Evolutionary conservation across 805 yeast species (phyloP).

Genomic region (Wickerhamomyces chambardii): DNA sequence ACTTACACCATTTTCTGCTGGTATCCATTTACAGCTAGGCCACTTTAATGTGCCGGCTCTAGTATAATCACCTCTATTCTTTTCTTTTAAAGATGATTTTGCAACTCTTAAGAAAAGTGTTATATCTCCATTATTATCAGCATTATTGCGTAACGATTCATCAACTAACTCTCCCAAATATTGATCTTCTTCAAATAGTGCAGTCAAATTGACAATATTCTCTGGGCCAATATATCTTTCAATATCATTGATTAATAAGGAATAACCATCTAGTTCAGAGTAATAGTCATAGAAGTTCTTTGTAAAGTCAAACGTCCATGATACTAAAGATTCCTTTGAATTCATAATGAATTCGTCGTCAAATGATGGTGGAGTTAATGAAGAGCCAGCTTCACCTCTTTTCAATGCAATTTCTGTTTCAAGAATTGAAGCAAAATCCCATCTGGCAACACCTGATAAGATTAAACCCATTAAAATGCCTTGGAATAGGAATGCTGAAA

Average conservation of each 20-base stretch:
- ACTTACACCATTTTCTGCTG: conserved; percentile 47
- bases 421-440: conserved; percentile 90
- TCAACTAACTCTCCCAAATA: conserved; percentile 20
- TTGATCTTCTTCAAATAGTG: conserved; percentile 21
- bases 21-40: conserved; percentile 49
- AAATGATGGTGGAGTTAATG: conserved; percentile 40
- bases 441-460: conserved; percentile 77
- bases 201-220: conserved; percentile 31
- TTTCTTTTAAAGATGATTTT: conserved; percentile 24
- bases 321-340: conserved; percentile 10
- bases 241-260: conserved; percentile 70
- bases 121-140: conserved; percentile 21
- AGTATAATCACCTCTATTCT: conserved; percentile 52
- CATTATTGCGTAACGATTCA: conserved; percentile 19
- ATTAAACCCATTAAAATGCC: conserved; percentile 78
- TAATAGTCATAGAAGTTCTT: too few species aligned
- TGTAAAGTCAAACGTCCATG: conserved; percentile 18
- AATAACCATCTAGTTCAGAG: conserved; percentile 36
- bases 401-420: conserved; percentile 63
- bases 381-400: conserved; percentile 64
- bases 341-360: too few species aligned
- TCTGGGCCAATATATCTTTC: conserved; percentile 60
- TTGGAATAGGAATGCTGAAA: conserved; percentile 66
- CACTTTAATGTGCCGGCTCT: conserved; percentile 49
- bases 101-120: conserved; percentile 51